Percentiles rank a stretch among this genome's conserved stretches.
Evolutionary conservation across 495 filamentous ascomycete species (phyloP).

Genomic region (Neurospora sublineolata): DNA sequence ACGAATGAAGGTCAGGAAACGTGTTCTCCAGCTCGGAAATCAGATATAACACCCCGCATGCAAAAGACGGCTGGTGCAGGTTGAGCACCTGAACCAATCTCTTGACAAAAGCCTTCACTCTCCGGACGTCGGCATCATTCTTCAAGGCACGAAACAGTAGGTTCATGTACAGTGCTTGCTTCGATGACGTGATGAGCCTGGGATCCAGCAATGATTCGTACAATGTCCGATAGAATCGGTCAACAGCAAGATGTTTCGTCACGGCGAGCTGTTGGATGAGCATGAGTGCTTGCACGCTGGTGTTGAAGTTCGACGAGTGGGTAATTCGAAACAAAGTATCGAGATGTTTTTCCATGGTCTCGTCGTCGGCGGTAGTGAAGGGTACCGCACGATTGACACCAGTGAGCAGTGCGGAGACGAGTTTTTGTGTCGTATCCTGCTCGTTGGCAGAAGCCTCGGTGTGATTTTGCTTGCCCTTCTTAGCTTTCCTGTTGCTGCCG

Average conservation of each 20-base stretch:
- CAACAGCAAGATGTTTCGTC: conserved; percentile 61
- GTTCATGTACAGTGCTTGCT: conserved; percentile 90
- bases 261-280: conserved; percentile 85
- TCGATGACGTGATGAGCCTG: conserved; percentile 76
- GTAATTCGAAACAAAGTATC: conserved; percentile 91
- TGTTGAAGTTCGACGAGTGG: conserved; percentile 97
- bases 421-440: conserved; percentile 61
- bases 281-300: conserved; percentile 89
- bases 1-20: conserved; percentile 61
- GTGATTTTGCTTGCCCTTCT: conserved; percentile 10
- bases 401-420: conserved; percentile 79
- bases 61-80: conserved; percentile 84
- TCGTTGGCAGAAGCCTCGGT: conserved; percentile 27
- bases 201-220: conserved; percentile 93
- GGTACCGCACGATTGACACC: conserved; percentile 94
- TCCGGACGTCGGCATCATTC: conserved; percentile 71
- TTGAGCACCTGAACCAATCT: conserved; percentile 75
- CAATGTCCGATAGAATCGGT: conserved; percentile 87
- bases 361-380: conserved; percentile 71
- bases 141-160: conserved; percentile 79
- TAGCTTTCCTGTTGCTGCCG: conserved; percentile 5
- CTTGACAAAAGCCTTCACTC: conserved; percentile 92
- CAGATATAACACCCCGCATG: conserved; percentile 79
- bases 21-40: conserved; percentile 66
- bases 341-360: conserved; percentile 72